phyloP scores from a whole-genome alignment of 176 grass and related monocot genomes.

The Oryza brachyantha region DNA sequence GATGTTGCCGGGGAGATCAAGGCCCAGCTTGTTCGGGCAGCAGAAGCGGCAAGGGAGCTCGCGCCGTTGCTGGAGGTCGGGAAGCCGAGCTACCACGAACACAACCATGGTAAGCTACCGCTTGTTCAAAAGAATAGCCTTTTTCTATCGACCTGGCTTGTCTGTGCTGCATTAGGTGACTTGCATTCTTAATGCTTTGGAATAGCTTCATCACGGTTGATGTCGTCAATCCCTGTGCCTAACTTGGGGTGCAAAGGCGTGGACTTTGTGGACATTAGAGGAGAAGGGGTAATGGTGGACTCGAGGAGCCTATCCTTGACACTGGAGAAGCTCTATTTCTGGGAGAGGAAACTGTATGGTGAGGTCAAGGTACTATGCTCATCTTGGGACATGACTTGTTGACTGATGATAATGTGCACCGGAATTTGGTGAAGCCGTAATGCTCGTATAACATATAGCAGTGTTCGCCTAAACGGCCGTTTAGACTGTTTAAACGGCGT shows the following conservation, averaged over 20 bases:
- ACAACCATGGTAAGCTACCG: slow-evolving; percentile 59
- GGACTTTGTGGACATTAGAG: slow-evolving; percentile 48
- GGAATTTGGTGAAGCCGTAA: background rate
- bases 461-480: too few species aligned
- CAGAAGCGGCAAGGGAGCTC: slow-evolving; percentile 53
- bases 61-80: slow-evolving; percentile 69
- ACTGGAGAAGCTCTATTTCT: slow-evolving; percentile 82
- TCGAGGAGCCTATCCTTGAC: slow-evolving; percentile 49
- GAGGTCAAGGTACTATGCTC: slow-evolving; percentile 87
- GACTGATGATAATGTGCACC: slow-evolving; percentile 5
- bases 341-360: slow-evolving; percentile 87
- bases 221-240: slow-evolving; percentile 42
- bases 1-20: slow-evolving; percentile 59
- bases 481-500: too few species aligned
- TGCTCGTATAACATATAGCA: too few species aligned
- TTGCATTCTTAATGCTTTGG: slow-evolving; percentile 29
- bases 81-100: slow-evolving; percentile 49
- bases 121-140: background rate
- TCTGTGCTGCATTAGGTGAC: slow-evolving; percentile 4
- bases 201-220: slow-evolving; percentile 67
- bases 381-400: background rate
- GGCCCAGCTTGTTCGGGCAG: slow-evolving; percentile 53
- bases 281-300: slow-evolving; percentile 38
- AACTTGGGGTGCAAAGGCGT: slow-evolving; percentile 39
- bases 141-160: background rate